Evolutionary conservation across 1,284 basidiomycete genomes (phyloP).

Genomic region (Ceratobasidium theobromae): DNA sequence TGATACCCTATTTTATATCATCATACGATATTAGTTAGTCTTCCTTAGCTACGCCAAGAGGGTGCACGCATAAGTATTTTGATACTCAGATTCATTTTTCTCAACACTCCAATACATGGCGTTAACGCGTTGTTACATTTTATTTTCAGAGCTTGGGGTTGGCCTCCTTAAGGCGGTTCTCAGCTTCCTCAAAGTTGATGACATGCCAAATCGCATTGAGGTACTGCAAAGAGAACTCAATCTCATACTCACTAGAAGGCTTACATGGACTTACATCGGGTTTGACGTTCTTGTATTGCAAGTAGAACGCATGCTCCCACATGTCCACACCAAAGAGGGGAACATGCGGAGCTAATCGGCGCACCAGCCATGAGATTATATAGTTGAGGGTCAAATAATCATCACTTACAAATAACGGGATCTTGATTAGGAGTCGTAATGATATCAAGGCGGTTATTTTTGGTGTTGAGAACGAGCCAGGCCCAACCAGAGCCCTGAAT

Average conservation of each 20-base stretch:
- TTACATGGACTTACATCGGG: slow-evolving; percentile 55
- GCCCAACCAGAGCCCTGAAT: slow-evolving; percentile 95
- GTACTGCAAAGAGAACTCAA: slow-evolving; percentile 51
- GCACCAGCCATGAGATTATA: background rate
- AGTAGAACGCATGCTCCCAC: slow-evolving; percentile 65
- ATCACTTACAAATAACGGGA: slow-evolving; percentile 59
- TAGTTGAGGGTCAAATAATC: background rate
- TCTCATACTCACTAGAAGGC: background rate
- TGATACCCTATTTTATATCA: background rate
- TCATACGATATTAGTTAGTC: background rate
- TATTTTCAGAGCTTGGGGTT: slow-evolving; percentile 6
- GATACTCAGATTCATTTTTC: background rate
- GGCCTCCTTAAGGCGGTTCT: slow-evolving; percentile 61
- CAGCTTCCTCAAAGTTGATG: slow-evolving; percentile 80
- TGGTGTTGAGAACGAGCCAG: slow-evolving; percentile 77
- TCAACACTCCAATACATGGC: background rate
- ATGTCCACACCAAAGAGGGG: slow-evolving; percentile 88
- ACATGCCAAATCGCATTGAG: slow-evolving; percentile 80
- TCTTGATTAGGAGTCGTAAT: slow-evolving; percentile 87
- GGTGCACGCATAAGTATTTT: background rate
- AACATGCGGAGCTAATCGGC: slow-evolving; percentile 48
- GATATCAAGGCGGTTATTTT: slow-evolving; percentile 68
- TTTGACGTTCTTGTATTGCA: slow-evolving; percentile 78
- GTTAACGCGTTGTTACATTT: background rate
- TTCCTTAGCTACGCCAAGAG: background rate